Evolutionary conservation across 495 filamentous ascomycete genomes (phyloP).

Genomic region (Penicilliopsis zonata): DNA sequence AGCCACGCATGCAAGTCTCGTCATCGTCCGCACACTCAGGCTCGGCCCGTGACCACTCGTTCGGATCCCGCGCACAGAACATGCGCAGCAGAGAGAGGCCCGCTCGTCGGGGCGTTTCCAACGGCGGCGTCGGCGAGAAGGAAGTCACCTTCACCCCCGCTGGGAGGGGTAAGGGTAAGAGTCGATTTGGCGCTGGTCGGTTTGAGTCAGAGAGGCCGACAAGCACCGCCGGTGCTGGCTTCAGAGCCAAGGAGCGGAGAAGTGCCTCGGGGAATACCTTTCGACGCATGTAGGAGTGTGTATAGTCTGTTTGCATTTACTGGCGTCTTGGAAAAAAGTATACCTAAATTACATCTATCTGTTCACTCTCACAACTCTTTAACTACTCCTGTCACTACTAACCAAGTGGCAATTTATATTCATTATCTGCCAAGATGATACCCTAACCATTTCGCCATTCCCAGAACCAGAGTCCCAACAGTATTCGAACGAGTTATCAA

Average conservation of each 20-base stretch:
- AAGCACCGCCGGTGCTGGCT: conserved; percentile 15
- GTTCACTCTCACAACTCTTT: too few relatives aligned
- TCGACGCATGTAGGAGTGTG: conserved; percentile 36
- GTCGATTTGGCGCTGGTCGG: too few relatives aligned
- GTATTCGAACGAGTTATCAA: too few relatives aligned
- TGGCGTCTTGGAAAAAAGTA: too few relatives aligned
- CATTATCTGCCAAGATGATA: too few relatives aligned
- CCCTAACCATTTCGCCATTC: too few relatives aligned
- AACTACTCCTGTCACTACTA: too few relatives aligned
- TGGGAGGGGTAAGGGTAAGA: too few relatives aligned
- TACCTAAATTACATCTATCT: too few relatives aligned
- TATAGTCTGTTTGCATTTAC: too few relatives aligned
- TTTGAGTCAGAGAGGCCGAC: conserved; percentile 35
- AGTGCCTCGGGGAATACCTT: conserved; percentile 43
- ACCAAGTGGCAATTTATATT: too few relatives aligned
- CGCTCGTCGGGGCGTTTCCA: conserved; percentile 25
- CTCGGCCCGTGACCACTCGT: conserved; percentile 43
- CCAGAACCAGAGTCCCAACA: too few relatives aligned
- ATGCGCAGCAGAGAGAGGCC: conserved; percentile 36
- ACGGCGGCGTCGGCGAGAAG: conserved; percentile 69
- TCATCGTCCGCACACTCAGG: conserved; percentile 30
- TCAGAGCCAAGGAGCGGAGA: conserved; percentile 33
- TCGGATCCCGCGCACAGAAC: conserved; percentile 55
- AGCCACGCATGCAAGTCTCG: conserved; percentile 45
- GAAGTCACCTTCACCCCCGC: conserved; percentile 81